Evolutionary conservation across 768 basidiomycete genomes (phyloP).

Genomic region (Hericium alpestre): DNA sequence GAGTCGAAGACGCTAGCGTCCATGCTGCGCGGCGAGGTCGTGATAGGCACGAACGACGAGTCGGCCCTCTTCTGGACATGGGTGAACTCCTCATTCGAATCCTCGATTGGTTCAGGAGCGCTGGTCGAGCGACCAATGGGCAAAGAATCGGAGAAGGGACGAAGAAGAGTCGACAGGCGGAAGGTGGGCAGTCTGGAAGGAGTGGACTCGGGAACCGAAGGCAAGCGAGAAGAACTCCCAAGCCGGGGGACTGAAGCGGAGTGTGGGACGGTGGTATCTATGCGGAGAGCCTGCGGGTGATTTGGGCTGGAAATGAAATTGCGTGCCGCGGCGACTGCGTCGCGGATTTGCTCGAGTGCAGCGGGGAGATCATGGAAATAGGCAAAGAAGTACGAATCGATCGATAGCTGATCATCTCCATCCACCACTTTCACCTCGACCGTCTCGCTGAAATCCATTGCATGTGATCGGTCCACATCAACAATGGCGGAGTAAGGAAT

Average conservation of each 20-base stretch:
- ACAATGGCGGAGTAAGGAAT: conserved; percentile 86
- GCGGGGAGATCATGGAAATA: conserved; percentile 78
- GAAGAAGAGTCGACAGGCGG: conserved; percentile 52
- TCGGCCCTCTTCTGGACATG: conserved; percentile 48
- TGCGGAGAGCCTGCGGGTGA: conserved; percentile 23
- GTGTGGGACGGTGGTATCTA: conserved; percentile 48
- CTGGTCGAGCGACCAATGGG: conserved; percentile 25
- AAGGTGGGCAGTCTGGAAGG: conserved; percentile 30
- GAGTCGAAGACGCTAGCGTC: neutral
- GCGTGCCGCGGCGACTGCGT: conserved; percentile 49
- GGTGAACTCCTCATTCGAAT: conserved; percentile 59
- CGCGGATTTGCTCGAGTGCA: conserved; percentile 75
- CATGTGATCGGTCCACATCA: conserved; percentile 79
- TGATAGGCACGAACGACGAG: conserved; percentile 37
- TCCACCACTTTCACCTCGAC: conserved; percentile 90
- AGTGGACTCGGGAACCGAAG: conserved; percentile 16
- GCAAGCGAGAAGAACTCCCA: conserved; percentile 1
- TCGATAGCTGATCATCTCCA: conserved; percentile 62
- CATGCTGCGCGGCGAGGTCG: conserved; percentile 1
- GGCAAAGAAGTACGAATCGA: conserved; percentile 90
- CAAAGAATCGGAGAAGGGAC: conserved; percentile 52
- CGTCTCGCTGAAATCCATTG: conserved; percentile 93
- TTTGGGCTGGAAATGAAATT: conserved; percentile 23
- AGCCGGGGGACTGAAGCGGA: conserved; percentile 3
- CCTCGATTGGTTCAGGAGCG: conserved; percentile 24